Conservation (phyloP, 192 early-diverging fungal species). For the Gigaspora rosea region DNA sequence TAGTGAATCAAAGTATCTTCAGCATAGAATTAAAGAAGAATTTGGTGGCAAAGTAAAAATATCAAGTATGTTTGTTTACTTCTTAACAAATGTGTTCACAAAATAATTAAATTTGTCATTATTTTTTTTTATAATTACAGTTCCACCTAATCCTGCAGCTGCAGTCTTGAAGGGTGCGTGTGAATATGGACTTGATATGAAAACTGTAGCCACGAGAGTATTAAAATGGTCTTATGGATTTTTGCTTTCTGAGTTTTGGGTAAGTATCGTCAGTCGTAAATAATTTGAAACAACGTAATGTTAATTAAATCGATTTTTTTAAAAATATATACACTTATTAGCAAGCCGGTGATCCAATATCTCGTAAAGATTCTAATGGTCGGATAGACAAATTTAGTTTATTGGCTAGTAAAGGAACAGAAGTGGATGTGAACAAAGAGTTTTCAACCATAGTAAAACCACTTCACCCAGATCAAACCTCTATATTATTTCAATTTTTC, state of each 20-base stretch:
- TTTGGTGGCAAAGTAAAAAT: neutral
- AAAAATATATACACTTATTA: too few relatives aligned
- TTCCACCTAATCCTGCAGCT: neutral
- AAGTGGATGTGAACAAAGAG: too few relatives aligned
- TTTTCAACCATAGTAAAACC: too few relatives aligned
- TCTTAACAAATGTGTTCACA: neutral
- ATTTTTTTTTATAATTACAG: neutral
- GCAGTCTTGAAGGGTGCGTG: slow-evolving; percentile 4
- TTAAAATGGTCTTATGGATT: slow-evolving; percentile 22
- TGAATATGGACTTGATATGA: slow-evolving; percentile 17
- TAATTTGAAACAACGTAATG: too few relatives aligned
- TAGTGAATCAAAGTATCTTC: slow-evolving; percentile 16
- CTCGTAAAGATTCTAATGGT: too few relatives aligned
- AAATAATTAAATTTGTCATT: neutral
- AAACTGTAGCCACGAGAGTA: slow-evolving; percentile 1
- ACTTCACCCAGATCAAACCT: too few relatives aligned
- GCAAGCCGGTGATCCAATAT: too few relatives aligned
- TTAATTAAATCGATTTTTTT: too few relatives aligned
- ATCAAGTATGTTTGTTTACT: neutral
- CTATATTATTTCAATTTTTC: too few relatives aligned
- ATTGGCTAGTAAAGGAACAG: too few relatives aligned
- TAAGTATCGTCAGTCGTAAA: too few relatives aligned
- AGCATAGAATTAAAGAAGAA: slow-evolving; percentile 5
- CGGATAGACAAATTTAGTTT: too few relatives aligned
- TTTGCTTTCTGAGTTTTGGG: neutral